Percentiles rank a stretch among this genome's conserved stretches.
phyloP scores from a whole-genome alignment of 129 eudicot species.

The Lactuca saligna region DNA sequence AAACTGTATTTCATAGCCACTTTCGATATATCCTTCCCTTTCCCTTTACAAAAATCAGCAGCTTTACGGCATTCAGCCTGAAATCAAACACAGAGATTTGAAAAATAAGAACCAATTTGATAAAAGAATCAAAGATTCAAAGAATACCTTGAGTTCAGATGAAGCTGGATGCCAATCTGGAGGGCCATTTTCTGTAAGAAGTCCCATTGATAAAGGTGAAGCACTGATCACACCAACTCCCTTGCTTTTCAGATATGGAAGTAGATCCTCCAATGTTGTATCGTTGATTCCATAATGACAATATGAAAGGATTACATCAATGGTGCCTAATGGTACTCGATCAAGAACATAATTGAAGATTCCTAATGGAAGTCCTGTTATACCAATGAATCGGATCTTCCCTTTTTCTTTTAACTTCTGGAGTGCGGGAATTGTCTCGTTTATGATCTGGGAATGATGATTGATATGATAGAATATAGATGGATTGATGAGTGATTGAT shows the following conservation, averaged over 20 bases:
- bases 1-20: conserved; percentile 91
- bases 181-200: conserved; percentile 91
- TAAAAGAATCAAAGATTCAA: background rate
- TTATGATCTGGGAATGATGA: conserved; percentile 56
- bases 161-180: conserved; percentile 99
- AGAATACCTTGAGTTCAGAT: conserved; percentile 67
- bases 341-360: conserved; percentile 84
- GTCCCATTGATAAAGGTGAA: conserved; percentile 97
- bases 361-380: conserved; percentile 92
- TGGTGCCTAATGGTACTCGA: conserved; percentile 74
- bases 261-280: conserved; percentile 69
- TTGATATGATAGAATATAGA: background rate
- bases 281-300: conserved; percentile 88
- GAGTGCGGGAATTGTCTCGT: conserved; percentile 93
- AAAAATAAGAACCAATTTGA: background rate
- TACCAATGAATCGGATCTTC: conserved; percentile 84
- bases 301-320: conserved; percentile 87
- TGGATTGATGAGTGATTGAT: conserved; percentile 1
- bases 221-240: conserved; percentile 96
- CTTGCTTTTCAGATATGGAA: conserved; percentile 86
- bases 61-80: conserved; percentile 85
- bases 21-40: conserved; percentile 77
- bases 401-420: conserved; percentile 76
- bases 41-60: conserved; percentile 68
- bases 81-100: conserved; percentile 6